A percentile compares a stretch with the other conserved stretches of the same genome.
These are phyloP conservation scores for Barnettozyma sucrosica DNA, from an alignment of 805 yeast genomes.

Conservation along the genomic window DNA sequence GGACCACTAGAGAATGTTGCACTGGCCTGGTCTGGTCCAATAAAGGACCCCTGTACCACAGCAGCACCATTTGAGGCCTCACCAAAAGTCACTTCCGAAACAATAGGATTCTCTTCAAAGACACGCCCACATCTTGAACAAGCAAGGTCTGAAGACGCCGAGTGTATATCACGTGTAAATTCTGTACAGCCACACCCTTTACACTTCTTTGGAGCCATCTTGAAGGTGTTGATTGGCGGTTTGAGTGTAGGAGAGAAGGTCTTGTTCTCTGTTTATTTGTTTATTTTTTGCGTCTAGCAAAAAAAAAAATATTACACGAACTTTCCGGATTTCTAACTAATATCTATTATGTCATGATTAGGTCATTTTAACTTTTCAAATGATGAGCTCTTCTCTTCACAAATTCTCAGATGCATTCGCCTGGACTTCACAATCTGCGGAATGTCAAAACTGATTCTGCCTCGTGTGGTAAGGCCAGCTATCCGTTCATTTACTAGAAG, in stretches of 20 bases:
- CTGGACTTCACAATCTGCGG: not conserved
- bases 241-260: not conserved
- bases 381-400: not conserved
- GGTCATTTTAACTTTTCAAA: not conserved
- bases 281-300: not conserved
- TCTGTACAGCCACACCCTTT: slow-evolving; percentile 48
- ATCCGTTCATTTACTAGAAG: not conserved
- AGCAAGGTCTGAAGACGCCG: slow-evolving; percentile 69
- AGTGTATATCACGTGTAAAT: slow-evolving; percentile 45
- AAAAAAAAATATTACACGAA: not conserved
- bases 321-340: no score
- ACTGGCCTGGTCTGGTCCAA: slow-evolving; percentile 79
- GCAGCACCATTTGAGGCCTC: slow-evolving; percentile 94
- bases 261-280: not conserved
- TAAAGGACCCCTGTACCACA: slow-evolving; percentile 89
- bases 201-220: slow-evolving; percentile 27
- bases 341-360: not conserved
- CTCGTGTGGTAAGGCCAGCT: not conserved
- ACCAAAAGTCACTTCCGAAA: slow-evolving; percentile 90
- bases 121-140: slow-evolving; percentile 85
- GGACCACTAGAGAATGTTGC: slow-evolving; percentile 63
- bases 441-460: not conserved
- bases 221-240: not conserved
- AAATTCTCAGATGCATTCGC: no score
- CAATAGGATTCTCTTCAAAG: slow-evolving; percentile 87